Conservation (phyloP, 108 stramenopile genomes). For the Chaetoceros muelleri region DNA sequence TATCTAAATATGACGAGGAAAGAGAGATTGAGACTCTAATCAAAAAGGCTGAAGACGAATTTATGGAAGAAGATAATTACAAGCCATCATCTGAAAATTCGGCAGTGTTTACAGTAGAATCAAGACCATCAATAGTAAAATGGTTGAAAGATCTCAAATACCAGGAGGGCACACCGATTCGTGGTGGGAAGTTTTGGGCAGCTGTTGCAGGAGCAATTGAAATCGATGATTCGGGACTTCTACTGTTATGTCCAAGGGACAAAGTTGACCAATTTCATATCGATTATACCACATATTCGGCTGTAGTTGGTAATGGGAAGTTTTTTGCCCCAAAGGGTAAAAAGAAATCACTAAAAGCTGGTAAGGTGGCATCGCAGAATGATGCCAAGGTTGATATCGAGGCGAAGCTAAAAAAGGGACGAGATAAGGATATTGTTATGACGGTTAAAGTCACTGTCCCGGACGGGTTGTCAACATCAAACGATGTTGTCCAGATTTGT, state of each 20-base stretch:
- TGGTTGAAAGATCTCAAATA: slow-evolving; percentile 65
- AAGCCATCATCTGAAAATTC: slow-evolving; percentile 9
- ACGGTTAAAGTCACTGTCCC: slow-evolving; percentile 38
- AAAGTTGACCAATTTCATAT: slow-evolving; percentile 30
- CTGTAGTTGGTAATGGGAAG: slow-evolving; percentile 67
- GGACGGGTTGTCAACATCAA: slow-evolving; percentile 41
- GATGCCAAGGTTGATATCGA: slow-evolving; percentile 30
- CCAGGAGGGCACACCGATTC: slow-evolving; percentile 53
- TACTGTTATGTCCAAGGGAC: slow-evolving; percentile 60
- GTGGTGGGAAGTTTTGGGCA: slow-evolving; percentile 75
- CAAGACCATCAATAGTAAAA: slow-evolving; percentile 52
- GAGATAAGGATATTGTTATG: slow-evolving; percentile 51
- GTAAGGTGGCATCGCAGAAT: slow-evolving; percentile 8
- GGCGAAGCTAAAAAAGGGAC: slow-evolving; percentile 38
- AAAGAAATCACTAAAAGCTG: slow-evolving; percentile 19
- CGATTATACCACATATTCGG: slow-evolving; percentile 43
- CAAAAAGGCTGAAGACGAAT: slow-evolving; percentile 8
- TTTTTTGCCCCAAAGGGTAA: slow-evolving; percentile 28
- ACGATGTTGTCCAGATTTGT: slow-evolving; percentile 33
- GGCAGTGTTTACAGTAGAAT: slow-evolving; percentile 6
- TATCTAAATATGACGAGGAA: slow-evolving; percentile 15
- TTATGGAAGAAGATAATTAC: slow-evolving; percentile 2
- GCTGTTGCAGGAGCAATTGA: slow-evolving; percentile 64
- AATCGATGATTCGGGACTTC: slow-evolving; percentile 69
- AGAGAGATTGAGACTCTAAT: slow-evolving; percentile 6